A percentile compares a stretch with the other conserved stretches of the same genome.
Evolutionary conservation across 306 rosid species (phyloP).

Genomic region (Dalbergia cochinchinensis): DNA sequence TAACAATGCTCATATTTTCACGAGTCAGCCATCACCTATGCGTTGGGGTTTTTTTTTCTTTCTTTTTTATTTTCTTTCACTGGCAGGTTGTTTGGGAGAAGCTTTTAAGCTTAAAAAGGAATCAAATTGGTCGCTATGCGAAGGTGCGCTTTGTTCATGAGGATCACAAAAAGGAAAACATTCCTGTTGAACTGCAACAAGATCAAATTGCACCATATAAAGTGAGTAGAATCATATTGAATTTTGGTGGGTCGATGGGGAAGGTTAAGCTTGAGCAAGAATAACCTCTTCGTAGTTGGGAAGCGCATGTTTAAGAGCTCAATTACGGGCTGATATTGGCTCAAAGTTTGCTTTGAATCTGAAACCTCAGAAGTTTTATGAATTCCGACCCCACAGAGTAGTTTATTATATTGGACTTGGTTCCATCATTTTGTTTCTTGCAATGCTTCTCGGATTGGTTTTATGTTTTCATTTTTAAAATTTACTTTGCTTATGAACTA

Average conservation of each 20-base stretch:
- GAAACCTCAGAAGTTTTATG: not conserved
- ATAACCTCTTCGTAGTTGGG: not conserved
- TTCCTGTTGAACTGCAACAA: not conserved
- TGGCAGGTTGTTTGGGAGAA: not conserved
- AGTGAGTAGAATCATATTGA: not conserved
- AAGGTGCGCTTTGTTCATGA: not conserved
- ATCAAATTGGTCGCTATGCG: not conserved
- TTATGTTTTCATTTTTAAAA: not conserved
- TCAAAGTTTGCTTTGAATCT: not conserved
- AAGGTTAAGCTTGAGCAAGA: not conserved
- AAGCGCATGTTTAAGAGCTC: not conserved
- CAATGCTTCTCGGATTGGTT: not conserved
- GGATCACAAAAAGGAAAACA: not conserved
- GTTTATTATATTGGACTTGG: not conserved
- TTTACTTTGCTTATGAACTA: not conserved
- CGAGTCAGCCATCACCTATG: not conserved
- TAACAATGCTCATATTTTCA: not conserved
- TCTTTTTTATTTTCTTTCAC: not conserved
- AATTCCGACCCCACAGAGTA: too few relatives aligned
- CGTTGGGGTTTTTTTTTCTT: not conserved
- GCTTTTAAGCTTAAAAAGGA: not conserved
- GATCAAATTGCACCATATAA: not conserved
- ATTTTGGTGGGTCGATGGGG: not conserved
- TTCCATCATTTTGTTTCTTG: not conserved
- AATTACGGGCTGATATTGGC: not conserved